Percentiles rank a stretch among this genome's conserved stretches.
These are phyloP conservation scores for Paulownia fortunei DNA, from an alignment of 257 asterid species.

Conservation along the genomic window DNA sequence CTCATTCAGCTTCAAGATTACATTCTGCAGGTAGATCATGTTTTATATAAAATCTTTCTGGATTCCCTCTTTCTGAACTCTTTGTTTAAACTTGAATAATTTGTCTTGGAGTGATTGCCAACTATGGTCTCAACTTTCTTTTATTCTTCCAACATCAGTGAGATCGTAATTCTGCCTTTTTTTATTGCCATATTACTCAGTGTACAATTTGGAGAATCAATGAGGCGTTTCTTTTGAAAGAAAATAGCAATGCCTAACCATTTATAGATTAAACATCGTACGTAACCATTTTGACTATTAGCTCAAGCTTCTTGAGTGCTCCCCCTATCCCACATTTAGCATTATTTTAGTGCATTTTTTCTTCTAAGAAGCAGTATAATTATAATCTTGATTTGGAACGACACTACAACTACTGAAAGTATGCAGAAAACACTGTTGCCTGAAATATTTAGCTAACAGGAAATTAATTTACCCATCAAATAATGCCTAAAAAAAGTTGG, in stretches of 20 bases:
- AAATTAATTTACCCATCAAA: no score
- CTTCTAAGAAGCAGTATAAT: neutral
- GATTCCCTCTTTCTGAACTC: neutral
- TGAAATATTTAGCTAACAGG: neutral
- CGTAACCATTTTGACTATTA: no score
- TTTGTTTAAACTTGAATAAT: neutral
- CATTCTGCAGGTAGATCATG: constrained; percentile 68
- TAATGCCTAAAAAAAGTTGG: no score
- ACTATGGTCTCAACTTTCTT: neutral
- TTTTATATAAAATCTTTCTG: neutral
- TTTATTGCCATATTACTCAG: neutral
- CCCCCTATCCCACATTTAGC: neutral
- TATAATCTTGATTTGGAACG: neutral
- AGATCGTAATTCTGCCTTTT: neutral
- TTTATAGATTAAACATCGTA: no score
- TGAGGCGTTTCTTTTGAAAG: neutral
- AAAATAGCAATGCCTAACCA: neutral
- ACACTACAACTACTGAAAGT: neutral
- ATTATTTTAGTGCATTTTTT: no score
- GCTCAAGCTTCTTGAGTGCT: neutral
- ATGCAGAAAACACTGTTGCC: neutral
- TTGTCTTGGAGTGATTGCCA: neutral
- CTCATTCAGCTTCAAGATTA: constrained; percentile 86
- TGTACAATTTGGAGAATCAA: neutral
- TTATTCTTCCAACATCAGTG: neutral